These are phyloP conservation scores for Boletus fagicola DNA, from an alignment of 768 basidiomycete genomes.

Conservation along the genomic window DNA sequence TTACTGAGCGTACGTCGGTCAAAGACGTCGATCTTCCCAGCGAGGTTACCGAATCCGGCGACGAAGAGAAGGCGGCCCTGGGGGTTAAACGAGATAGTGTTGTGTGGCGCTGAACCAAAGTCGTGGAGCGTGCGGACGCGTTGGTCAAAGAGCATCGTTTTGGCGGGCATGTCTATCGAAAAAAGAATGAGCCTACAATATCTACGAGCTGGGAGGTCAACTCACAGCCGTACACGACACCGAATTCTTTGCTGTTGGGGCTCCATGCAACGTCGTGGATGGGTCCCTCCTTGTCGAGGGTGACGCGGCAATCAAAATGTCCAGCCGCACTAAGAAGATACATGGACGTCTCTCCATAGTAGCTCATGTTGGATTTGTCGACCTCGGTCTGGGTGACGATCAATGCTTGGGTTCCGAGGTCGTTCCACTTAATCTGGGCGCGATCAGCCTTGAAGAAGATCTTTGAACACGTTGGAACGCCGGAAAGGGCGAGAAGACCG, in stretches of 20 bases:
- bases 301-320: conserved; percentile 88
- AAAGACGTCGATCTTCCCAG: conserved; percentile 89
- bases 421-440: conserved; percentile 94
- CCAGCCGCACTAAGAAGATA: conserved; percentile 91
- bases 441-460: conserved; percentile 96
- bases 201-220: conserved; percentile 14
- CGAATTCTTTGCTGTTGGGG: conserved; percentile 95
- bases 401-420: conserved; percentile 86
- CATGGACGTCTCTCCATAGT: conserved; percentile 96
- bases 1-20: conserved; percentile 86
- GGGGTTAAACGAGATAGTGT: conserved; percentile 93
- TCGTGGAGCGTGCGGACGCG: conserved; percentile 86
- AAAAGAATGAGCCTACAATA: not conserved
- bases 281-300: conserved; percentile 92
- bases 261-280: conserved; percentile 97
- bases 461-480: conserved; percentile 79
- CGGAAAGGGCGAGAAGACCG: conserved; percentile 58
- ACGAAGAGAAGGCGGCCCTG: conserved; percentile 86
- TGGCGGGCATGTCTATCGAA: conserved; percentile 86
- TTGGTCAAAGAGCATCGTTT: conserved; percentile 87
- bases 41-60: conserved; percentile 96
- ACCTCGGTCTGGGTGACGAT: conserved; percentile 95
- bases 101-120: conserved; percentile 86
- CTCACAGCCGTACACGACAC: conserved; percentile 95
- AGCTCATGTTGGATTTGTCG: conserved; percentile 94